phyloP scores from a whole-genome alignment of 306 rosid genomes.

The Trifolium pratense region DNA sequence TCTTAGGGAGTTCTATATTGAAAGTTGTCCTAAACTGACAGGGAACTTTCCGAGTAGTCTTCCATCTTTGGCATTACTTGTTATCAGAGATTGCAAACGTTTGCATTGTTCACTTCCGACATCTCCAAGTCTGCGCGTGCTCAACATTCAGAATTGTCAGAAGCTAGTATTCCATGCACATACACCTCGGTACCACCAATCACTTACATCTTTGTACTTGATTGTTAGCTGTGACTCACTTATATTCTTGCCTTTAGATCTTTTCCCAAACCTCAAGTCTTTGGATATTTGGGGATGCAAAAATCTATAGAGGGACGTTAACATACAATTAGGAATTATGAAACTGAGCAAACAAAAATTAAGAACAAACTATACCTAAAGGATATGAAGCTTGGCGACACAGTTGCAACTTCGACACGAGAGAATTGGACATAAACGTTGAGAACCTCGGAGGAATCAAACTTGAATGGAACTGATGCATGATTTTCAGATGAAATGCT shows the following conservation, averaged over 20 bases:
- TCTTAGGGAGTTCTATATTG: slow-evolving; percentile 45
- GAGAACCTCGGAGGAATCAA: no score
- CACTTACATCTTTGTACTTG: slow-evolving; percentile 38
- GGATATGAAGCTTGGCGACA: no score
- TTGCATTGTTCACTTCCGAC: slow-evolving; percentile 42
- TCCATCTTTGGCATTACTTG: slow-evolving; percentile 46
- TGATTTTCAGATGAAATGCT: no score
- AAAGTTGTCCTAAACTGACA: slow-evolving; percentile 38
- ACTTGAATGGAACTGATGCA: no score
- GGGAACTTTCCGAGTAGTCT: slow-evolving; percentile 46
- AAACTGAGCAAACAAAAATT: no score
- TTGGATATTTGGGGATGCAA: slow-evolving; percentile 40
- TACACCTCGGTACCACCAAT: slow-evolving; percentile 11
- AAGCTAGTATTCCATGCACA: slow-evolving; percentile 33
- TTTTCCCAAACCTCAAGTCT: slow-evolving; percentile 48
- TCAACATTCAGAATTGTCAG: slow-evolving; percentile 37
- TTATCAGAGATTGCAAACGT: slow-evolving; percentile 38
- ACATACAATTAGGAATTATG: no score
- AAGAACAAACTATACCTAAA: no score
- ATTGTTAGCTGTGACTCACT: slow-evolving; percentile 45
- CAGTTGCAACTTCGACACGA: no score
- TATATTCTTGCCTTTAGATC: slow-evolving; percentile 38
- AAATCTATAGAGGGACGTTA: no score
- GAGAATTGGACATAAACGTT: no score
- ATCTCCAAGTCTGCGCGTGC: slow-evolving; percentile 18